Evolutionary conservation across 1,284 basidiomycete species (phyloP).

Genomic region (Phylloboletellus chloephorus): DNA sequence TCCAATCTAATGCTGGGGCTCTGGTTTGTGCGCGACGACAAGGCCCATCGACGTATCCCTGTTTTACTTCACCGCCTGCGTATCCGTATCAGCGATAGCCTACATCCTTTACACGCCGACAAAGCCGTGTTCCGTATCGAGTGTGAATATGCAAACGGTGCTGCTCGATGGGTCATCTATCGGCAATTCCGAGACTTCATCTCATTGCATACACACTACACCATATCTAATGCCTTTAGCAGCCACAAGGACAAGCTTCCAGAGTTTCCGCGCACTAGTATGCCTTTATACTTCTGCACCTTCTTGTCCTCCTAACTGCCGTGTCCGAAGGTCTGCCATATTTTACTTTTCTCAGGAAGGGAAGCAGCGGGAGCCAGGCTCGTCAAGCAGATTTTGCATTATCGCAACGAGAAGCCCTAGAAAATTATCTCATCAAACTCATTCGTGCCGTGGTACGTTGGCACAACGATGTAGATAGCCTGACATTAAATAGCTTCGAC

Average conservation of each 20-base stretch:
- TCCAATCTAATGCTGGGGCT: constrained; percentile 82
- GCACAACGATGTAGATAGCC: constrained; percentile 5
- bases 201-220: constrained; percentile 87
- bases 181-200: constrained; percentile 92
- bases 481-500: neutral
- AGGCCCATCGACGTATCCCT: constrained; percentile 78
- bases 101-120: constrained; percentile 73
- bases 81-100: constrained; percentile 79
- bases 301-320: neutral
- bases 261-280: constrained; percentile 87
- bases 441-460: constrained; percentile 76
- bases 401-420: constrained; percentile 75
- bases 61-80: constrained; percentile 83
- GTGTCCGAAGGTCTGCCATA: constrained; percentile 67
- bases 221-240: constrained; percentile 77
- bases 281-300: constrained; percentile 25
- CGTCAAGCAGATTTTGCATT: constrained; percentile 73
- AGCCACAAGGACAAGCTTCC: constrained; percentile 75
- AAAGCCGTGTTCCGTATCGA: constrained; percentile 90
- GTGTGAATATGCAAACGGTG: constrained; percentile 96
- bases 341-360: constrained; percentile 74
- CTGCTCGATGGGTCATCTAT: constrained; percentile 94
- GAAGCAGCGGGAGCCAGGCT: constrained; percentile 45
- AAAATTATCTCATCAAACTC: constrained; percentile 86
- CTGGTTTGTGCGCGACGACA: constrained; percentile 91